These are phyloP conservation scores for Venturia aucupariae DNA, from an alignment of 2,329 filamentous ascomycete species.

Conservation along the genomic window DNA sequence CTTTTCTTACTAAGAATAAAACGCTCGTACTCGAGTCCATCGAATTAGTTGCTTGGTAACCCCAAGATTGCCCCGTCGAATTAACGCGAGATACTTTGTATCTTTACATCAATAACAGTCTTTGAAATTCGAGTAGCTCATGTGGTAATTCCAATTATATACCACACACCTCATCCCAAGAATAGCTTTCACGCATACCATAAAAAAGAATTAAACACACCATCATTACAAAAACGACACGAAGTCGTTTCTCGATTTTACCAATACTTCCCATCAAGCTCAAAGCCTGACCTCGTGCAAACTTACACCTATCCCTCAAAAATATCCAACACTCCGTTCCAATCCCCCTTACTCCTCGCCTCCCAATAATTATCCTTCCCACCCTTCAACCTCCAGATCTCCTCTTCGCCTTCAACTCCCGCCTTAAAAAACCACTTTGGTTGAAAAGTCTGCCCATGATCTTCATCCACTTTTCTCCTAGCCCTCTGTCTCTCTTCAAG, in stretches of 20 bases:
- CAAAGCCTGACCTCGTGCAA: neutral
- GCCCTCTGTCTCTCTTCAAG: constrained; percentile 80
- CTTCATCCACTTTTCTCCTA: constrained; percentile 66
- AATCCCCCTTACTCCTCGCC: constrained; percentile 59
- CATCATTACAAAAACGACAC: neutral
- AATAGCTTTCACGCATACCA: neutral
- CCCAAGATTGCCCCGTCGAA: too few relatives aligned
- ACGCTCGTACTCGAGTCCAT: too few relatives aligned
- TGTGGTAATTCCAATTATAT: too few relatives aligned
- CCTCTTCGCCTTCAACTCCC: constrained; percentile 29
- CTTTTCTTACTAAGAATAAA: too few relatives aligned
- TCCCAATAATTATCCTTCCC: constrained; percentile 95
- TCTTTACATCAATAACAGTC: too few relatives aligned
- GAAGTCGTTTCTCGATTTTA: neutral
- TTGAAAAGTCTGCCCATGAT: constrained; percentile 58
- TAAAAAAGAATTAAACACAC: neutral
- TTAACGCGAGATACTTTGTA: too few relatives aligned
- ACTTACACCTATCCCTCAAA: constrained; percentile 1
- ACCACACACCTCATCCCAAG: neutral
- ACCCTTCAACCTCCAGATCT: constrained; percentile 55
- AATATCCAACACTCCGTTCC: constrained; percentile 50
- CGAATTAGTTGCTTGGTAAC: too few relatives aligned
- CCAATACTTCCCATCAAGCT: neutral
- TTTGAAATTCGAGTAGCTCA: too few relatives aligned
- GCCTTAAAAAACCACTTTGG: constrained; percentile 80